phyloP scores from a whole-genome alignment of 2,329 filamentous ascomycete species.

The Cladosporium austrohemisphaericum region DNA sequence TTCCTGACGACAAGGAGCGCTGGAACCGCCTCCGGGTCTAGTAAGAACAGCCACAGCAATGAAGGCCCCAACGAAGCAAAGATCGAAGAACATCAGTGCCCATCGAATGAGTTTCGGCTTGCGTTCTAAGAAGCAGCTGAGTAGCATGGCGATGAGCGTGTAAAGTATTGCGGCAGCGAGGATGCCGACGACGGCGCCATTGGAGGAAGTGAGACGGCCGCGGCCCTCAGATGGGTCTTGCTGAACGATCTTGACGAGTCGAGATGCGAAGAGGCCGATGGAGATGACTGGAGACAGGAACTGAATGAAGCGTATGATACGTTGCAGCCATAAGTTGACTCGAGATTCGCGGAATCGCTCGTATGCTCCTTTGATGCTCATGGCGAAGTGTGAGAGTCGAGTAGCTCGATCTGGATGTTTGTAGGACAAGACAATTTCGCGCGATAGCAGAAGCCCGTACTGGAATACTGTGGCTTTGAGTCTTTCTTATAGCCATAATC shows the following conservation, averaged over 20 bases:
- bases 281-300: slow-evolving; percentile 44
- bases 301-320: slow-evolving; percentile 41
- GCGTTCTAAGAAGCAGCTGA: slow-evolving; percentile 35
- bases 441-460: too few species aligned
- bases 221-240: slow-evolving; percentile 4
- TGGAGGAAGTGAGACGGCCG: slow-evolving; percentile 31
- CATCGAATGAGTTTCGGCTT: slow-evolving; percentile 36
- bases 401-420: not conserved
- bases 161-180: slow-evolving; percentile 45
- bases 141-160: slow-evolving; percentile 37
- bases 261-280: slow-evolving; percentile 42
- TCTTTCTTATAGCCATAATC: too few species aligned
- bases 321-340: slow-evolving; percentile 27
- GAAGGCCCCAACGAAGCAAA: slow-evolving; percentile 41
- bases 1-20: slow-evolving; percentile 3
- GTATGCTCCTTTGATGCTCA: not conserved
- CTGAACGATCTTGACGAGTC: slow-evolving; percentile 40
- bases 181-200: slow-evolving; percentile 44
- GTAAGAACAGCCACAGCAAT: slow-evolving; percentile 44
- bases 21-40: not conserved
- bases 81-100: slow-evolving; percentile 40
- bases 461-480: too few species aligned
- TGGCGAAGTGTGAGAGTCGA: not conserved
- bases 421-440: too few species aligned
- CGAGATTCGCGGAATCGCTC: slow-evolving; percentile 15